Evolutionary conservation across 129 eudicot species (phyloP), one percentile per base, ranked within the genome.

Genomic region (Ambrosia trifida): DNA sequence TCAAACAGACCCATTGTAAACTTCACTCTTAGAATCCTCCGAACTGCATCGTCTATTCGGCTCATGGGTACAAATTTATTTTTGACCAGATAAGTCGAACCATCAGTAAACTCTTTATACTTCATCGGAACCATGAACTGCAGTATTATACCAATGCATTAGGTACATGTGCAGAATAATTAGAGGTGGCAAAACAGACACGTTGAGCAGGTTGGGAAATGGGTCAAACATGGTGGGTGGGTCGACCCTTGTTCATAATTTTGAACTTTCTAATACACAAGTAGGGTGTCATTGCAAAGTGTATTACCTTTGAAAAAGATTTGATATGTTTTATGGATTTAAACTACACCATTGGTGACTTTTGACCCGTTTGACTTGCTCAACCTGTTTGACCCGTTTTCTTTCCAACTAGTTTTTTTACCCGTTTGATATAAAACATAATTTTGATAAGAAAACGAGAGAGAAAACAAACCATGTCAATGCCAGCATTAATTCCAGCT

Each of bases 1-100:
- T 89, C 96, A 47, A 86, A 89, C 7, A 86, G 87, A 12, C 96
- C 96, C 85, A 83, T 73, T 13, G 64, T 69, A 36, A 88, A 85
- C 78, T 85, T 88, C 40, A 89, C 91, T 17, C 89, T 77, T 17
- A 89, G 61, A 52, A 86, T 89, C 74, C 92, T 84, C 50, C 54
- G 62, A 43, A 86, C 89, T 51, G 92, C 92, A 79, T 89, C 96
- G 30, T 89, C 80, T 30, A 89, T 79, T 50, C 89, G 75, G 33
- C 66, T 84, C 84, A 89, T 77, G 64, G 84, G 81, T 47, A 89
- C 67, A 40, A 73, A 77, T 10, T 79, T 77, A 18, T 76, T 77
- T 31, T 83, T 81, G 65, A 89, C 96, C 35, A 85, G 73, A 52
- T 10, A 40, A 10, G 80, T 79, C 51, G 86, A 69, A 45, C 85